A percentile compares a stretch with the other conserved stretches of the same genome.
Conservation (phyloP, 2,329 filamentous ascomycete species). For the Fusarium pseudograminearum region DNA sequence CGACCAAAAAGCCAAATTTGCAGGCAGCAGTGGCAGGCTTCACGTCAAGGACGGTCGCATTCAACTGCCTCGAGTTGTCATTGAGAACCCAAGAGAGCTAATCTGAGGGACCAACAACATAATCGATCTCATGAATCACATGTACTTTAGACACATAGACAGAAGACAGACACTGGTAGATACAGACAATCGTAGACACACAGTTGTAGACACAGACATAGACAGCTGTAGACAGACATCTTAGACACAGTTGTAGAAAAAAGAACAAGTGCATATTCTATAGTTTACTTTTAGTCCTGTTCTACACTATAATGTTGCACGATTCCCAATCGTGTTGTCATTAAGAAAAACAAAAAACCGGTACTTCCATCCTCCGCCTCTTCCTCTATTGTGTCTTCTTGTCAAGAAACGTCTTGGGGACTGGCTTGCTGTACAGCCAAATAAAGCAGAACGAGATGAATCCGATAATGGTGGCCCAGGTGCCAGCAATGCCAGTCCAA, state of each 20-base stretch:
- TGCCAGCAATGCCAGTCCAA: constrained; percentile 94
- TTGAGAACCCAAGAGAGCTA: constrained; percentile 69
- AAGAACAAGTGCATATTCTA: constrained; percentile 40
- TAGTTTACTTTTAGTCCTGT: constrained; percentile 42
- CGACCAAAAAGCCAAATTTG: constrained; percentile 71
- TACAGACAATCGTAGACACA: too few species aligned
- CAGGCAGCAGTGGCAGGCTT: constrained; percentile 58
- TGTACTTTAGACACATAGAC: not conserved
- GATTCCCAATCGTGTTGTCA: constrained; percentile 20
- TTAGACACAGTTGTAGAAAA: constrained; percentile 5
- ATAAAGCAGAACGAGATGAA: constrained; percentile 87
- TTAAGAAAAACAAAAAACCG: constrained; percentile 27
- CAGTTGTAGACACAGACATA: too few species aligned
- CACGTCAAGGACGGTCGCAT: constrained; percentile 19
- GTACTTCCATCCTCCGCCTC: constrained; percentile 36
- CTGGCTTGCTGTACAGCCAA: constrained; percentile 81
- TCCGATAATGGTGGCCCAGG: constrained; percentile 83
- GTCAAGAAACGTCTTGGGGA: constrained; percentile 47
- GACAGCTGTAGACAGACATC: not conserved
- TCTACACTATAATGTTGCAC: constrained; percentile 35
- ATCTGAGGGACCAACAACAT: constrained; percentile 61
- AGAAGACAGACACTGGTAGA: not conserved
- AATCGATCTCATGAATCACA: constrained; percentile 25
- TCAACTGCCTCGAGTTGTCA: constrained; percentile 57
- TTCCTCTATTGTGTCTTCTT: constrained; percentile 63